Conservation (phyloP, 257 asterid genomes). For the Przewalskia tangutica region DNA sequence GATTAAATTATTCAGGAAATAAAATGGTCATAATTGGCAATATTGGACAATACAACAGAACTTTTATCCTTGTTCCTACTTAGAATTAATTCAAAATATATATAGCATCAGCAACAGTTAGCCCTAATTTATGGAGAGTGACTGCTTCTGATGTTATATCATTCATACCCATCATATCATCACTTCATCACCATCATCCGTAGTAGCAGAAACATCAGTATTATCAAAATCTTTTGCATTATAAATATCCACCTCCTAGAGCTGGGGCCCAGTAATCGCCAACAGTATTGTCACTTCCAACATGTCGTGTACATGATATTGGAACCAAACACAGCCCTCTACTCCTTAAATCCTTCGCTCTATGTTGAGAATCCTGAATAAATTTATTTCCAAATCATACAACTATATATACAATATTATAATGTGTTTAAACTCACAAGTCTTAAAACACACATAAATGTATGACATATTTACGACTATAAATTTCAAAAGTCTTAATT, state of each 20-base stretch:
- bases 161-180: background rate
- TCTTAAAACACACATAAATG: no score
- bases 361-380: constrained; percentile 31
- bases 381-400: background rate
- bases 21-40: background rate
- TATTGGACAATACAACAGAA: background rate
- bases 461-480: no score
- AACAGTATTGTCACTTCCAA: constrained; percentile 41
- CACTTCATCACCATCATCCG: background rate
- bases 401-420: no score
- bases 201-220: background rate
- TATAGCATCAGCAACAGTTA: constrained; percentile 29
- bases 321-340: constrained; percentile 89
- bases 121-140: constrained; percentile 13
- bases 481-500: no score
- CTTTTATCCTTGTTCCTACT: background rate
- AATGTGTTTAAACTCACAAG: no score
- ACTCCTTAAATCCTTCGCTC: constrained; percentile 48
- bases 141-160: constrained; percentile 27
- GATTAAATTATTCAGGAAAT: background rate
- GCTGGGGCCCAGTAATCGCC: constrained; percentile 42
- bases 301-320: constrained; percentile 55
- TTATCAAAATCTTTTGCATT: background rate
- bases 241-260: constrained; percentile 34
- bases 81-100: constrained; percentile 6